Evolutionary conservation across 164 flowering plant species (phyloP).

Genomic region (Protea cynaroides): DNA sequence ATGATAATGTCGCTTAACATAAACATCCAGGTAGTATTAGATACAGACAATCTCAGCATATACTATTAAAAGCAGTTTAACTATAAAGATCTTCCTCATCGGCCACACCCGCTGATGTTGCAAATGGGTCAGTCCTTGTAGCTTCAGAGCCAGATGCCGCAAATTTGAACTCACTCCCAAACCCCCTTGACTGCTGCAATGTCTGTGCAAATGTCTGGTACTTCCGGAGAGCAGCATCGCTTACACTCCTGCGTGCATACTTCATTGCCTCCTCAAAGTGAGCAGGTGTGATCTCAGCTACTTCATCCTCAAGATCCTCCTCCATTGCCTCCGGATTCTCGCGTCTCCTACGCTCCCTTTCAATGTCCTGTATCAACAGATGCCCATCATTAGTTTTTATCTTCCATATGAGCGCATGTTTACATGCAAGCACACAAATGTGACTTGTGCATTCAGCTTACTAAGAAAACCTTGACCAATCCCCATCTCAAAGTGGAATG

Average conservation of each 20-base stretch:
- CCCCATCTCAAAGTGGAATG: too few relatives aligned
- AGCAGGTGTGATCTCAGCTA: slow-evolving; percentile 60
- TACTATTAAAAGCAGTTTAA: slow-evolving; percentile 12
- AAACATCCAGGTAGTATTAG: background rate
- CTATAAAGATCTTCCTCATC: slow-evolving; percentile 62
- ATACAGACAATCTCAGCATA: background rate
- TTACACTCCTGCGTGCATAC: slow-evolving; percentile 68
- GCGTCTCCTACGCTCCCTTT: slow-evolving; percentile 60
- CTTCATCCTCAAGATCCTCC: slow-evolving; percentile 67
- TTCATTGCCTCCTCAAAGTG: slow-evolving; percentile 84
- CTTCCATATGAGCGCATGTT: too few relatives aligned
- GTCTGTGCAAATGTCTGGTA: slow-evolving; percentile 77
- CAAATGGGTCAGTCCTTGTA: slow-evolving; percentile 50
- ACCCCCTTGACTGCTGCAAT: slow-evolving; percentile 73
- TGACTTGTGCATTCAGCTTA: too few relatives aligned
- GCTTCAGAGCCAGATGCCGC: slow-evolving; percentile 30
- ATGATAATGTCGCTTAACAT: too few relatives aligned
- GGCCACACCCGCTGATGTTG: slow-evolving; percentile 48
- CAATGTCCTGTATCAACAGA: slow-evolving; percentile 49
- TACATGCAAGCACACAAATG: too few relatives aligned
- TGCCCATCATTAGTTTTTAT: background rate
- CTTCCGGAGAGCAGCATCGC: slow-evolving; percentile 71
- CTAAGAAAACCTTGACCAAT: too few relatives aligned
- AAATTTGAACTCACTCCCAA: slow-evolving; percentile 61
- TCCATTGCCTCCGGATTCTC: slow-evolving; percentile 78